These are phyloP conservation scores for Neurospora sp. DNA, from an alignment of 2,329 filamentous ascomycete genomes.

Conservation along the genomic window DNA sequence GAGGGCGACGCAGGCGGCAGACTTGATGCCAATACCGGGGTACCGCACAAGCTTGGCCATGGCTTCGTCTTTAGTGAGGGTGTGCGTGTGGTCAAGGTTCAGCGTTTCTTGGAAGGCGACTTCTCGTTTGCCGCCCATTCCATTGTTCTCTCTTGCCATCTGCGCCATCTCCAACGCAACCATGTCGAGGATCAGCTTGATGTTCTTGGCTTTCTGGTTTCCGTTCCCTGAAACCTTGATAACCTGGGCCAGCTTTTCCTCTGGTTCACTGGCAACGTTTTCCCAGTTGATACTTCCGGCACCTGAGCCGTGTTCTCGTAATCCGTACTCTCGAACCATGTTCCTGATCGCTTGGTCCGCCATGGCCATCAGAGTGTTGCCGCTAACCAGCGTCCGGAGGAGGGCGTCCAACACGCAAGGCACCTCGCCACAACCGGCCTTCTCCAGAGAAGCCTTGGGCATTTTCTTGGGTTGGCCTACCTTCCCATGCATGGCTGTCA, in stretches of 20 bases:
- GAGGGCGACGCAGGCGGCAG: constrained; percentile 45
- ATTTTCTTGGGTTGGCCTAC: constrained; percentile 56
- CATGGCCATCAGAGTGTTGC: constrained; percentile 37
- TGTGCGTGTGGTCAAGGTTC: constrained; percentile 41
- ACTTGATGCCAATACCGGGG: constrained; percentile 48
- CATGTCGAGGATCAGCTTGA: constrained; percentile 64
- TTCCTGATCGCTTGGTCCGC: constrained; percentile 57
- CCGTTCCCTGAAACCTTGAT: constrained; percentile 65
- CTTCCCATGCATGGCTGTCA: constrained; percentile 57
- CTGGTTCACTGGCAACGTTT: constrained; percentile 49
- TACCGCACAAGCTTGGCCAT: constrained; percentile 41
- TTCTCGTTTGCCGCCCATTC: constrained; percentile 25
- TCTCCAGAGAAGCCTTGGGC: constrained; percentile 57
- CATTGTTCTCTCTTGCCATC: constrained; percentile 26
- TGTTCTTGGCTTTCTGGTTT: constrained; percentile 59
- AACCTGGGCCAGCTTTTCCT: constrained; percentile 54
- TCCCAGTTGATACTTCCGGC: constrained; percentile 70
- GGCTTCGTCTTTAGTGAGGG: constrained; percentile 33
- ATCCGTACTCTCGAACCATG: constrained; percentile 54
- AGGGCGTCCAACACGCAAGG: constrained; percentile 45
- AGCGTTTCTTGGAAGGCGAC: constrained; percentile 32
- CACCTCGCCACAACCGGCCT: constrained; percentile 57
- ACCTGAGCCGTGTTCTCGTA: constrained; percentile 51
- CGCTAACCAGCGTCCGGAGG: constrained; percentile 43
- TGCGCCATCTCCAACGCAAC: constrained; percentile 51